Evolutionary conservation across 2,329 filamentous ascomycete genomes (phyloP).

Genomic region (Colletotrichum gigasporum): DNA sequence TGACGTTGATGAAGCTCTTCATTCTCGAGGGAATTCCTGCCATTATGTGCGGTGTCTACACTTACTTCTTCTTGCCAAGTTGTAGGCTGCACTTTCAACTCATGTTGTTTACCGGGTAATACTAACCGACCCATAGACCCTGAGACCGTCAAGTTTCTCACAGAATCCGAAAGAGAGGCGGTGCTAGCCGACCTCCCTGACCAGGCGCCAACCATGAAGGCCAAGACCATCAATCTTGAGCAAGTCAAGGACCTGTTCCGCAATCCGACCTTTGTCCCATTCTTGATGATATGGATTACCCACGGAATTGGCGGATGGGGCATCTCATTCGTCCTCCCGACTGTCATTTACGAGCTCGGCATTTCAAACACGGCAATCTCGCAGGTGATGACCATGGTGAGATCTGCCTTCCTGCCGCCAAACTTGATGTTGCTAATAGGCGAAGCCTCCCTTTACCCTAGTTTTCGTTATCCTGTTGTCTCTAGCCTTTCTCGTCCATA

Average conservation of each 20-base stretch:
- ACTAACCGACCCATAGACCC: slow-evolving; percentile 31
- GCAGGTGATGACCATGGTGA: slow-evolving; percentile 40
- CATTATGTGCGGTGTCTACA: slow-evolving; percentile 36
- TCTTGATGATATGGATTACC: slow-evolving; percentile 38
- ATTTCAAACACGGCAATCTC: slow-evolving; percentile 38
- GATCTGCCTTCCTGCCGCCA: accelerated
- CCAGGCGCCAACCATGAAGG: slow-evolving; percentile 35
- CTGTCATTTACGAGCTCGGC: slow-evolving; percentile 40
- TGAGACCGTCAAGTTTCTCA: slow-evolving; percentile 36
- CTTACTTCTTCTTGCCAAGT: slow-evolving; percentile 37
- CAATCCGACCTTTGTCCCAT: slow-evolving; percentile 36
- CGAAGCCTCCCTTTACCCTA: slow-evolving; percentile 33
- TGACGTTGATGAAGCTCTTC: slow-evolving; percentile 34
- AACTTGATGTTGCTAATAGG: not conserved
- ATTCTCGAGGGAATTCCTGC: slow-evolving; percentile 39
- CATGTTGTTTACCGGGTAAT: too few relatives aligned
- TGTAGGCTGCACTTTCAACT: slow-evolving; percentile 23
- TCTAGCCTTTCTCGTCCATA: slow-evolving; percentile 36
- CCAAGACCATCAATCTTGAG: slow-evolving; percentile 33
- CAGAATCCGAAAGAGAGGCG: slow-evolving; percentile 32
- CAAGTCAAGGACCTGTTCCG: slow-evolving; percentile 35
- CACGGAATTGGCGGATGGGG: slow-evolving; percentile 42
- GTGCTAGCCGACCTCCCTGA: slow-evolving; percentile 36
- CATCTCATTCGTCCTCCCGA: slow-evolving; percentile 39
- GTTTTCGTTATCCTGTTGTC: slow-evolving; percentile 39